Percentiles rank a stretch among this genome's conserved stretches.
phyloP scores from a whole-genome alignment of 805 yeast species.

The Myxozyma geophila region DNA sequence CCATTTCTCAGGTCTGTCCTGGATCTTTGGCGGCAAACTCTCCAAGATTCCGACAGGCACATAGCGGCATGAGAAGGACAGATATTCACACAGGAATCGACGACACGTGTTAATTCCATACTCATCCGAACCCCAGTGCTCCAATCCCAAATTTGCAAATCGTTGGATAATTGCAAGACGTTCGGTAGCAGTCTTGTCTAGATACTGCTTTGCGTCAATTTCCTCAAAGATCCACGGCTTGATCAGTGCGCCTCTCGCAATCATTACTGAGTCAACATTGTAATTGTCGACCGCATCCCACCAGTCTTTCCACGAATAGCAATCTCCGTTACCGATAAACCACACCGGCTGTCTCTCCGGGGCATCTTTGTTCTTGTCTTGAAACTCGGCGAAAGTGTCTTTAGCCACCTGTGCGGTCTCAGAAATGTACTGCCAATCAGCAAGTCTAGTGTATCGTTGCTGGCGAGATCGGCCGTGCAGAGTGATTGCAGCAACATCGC shows the following conservation, averaged over 20 bases:
- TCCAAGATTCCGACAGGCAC: constrained; percentile 93
- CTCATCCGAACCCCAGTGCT: constrained; percentile 98
- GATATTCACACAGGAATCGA: constrained; percentile 89
- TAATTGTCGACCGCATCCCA: constrained; percentile 65
- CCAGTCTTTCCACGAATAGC: constrained; percentile 88
- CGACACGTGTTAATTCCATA: constrained; percentile 88
- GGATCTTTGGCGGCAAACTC: constrained; percentile 81
- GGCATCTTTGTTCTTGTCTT: constrained; percentile 44
- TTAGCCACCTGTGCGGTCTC: constrained; percentile 73
- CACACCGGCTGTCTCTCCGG: constrained; percentile 58
- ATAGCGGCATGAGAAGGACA: constrained; percentile 92
- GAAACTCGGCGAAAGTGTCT: constrained; percentile 48
- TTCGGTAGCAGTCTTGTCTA: constrained; percentile 90
- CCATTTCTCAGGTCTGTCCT: constrained; percentile 95
- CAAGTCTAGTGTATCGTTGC: constrained; percentile 88
- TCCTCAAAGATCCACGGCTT: constrained; percentile 99
- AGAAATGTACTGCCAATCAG: constrained; percentile 89
- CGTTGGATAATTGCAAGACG: constrained; percentile 74
- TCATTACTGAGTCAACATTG: constrained; percentile 91
- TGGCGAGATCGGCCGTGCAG: constrained; percentile 96
- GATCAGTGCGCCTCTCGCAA: constrained; percentile 95
- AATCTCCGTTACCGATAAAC: constrained; percentile 94
- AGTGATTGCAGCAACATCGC: constrained; percentile 87
- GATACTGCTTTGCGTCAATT: constrained; percentile 81
- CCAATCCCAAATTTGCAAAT: constrained; percentile 79